phyloP scores from a whole-genome alignment of 352 stramenopile species.

The Peronospora tabacina region DNA sequence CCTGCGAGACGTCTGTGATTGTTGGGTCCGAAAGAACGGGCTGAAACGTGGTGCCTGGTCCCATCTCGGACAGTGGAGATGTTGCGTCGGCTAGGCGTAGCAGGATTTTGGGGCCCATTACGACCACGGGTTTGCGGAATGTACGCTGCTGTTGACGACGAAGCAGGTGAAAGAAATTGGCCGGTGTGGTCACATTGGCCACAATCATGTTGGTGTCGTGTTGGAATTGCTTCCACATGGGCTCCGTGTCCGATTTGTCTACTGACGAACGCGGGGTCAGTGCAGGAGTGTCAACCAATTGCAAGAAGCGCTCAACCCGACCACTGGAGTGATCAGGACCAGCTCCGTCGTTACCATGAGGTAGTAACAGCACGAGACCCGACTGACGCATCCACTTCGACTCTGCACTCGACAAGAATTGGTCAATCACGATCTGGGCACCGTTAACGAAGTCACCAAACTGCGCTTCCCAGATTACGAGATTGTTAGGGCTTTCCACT shows the following conservation, averaged over 20 bases:
- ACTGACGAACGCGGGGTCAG: slow-evolving; percentile 30
- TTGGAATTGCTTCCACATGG: slow-evolving; percentile 45
- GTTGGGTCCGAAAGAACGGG: slow-evolving; percentile 54
- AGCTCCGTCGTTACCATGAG: slow-evolving; percentile 84
- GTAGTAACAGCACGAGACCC: slow-evolving; percentile 73
- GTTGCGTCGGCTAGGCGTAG: slow-evolving; percentile 58
- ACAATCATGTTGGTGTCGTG: slow-evolving; percentile 84
- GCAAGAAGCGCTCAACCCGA: slow-evolving; percentile 81
- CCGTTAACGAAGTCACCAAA: slow-evolving; percentile 89
- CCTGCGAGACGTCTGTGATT: slow-evolving; percentile 36
- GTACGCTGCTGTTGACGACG: slow-evolving; percentile 79
- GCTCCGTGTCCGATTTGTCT: slow-evolving; percentile 28
- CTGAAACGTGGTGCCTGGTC: slow-evolving; percentile 49
- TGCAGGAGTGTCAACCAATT: slow-evolving; percentile 70
- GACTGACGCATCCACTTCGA: slow-evolving; percentile 88
- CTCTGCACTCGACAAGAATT: slow-evolving; percentile 81
- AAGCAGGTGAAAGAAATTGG: slow-evolving; percentile 95
- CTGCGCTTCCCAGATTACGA: slow-evolving; percentile 88
- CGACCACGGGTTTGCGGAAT: slow-evolving; percentile 70
- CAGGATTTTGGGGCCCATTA: slow-evolving; percentile 78
- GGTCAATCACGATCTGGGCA: slow-evolving; percentile 86
- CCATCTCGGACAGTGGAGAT: slow-evolving; percentile 59
- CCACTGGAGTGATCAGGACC: slow-evolving; percentile 84
- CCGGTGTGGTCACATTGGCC: slow-evolving; percentile 80
- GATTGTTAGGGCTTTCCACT: slow-evolving; percentile 66